Evolutionary conservation across 2,329 filamentous ascomycete species (phyloP), one percentile per base, ranked within the genome.

Genomic region (Parascedosporium putredinis): DNA sequence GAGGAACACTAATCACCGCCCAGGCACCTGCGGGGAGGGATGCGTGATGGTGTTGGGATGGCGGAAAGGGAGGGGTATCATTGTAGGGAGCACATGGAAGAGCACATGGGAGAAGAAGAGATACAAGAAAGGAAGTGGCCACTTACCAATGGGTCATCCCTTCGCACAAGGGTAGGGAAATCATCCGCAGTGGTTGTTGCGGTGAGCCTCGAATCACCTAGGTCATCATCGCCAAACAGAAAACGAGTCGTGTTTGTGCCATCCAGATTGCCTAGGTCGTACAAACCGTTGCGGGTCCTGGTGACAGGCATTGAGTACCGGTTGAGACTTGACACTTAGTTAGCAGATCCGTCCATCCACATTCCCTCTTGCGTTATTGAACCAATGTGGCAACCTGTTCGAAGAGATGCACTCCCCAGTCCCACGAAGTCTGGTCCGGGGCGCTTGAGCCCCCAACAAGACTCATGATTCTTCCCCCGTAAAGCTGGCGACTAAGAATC

Each of bases 281-380:
- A 81, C 58, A 81, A 69, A 54, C 83, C 78, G 56, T 75, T 81
- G 56, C 84, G 79, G 56, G 82, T 79, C 53, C 78, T 77, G 45
- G 85, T 88, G 47, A 91, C 86, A 27, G 91, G 91, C 86, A 96
- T 90, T 4, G 91, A 96, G 67, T 95, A 95, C 55, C 91, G 85
- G 64, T 95, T 94, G 53, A 84, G 75, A 57, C 88, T 94, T n/a
- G 58, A 22, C 12, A 4, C 12, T 42, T 23, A 4, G 18, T 42
- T 22, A 42, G 20, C 18, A 42, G 9, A 16, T 12, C n/a, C n/a
- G n/a, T n/a, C n/a, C n/a, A n/a, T n/a, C n/a, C n/a, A n/a, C n/a
- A n/a, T n/a, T n/a, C n/a, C n/a, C n/a, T n/a, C n/a, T n/a, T n/a
- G n/a, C n/a, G n/a, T n/a, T n/a, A n/a, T n/a, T n/a, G n/a, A n/a